Evolutionary conservation across 306 rosid species (phyloP).

Genomic region (Pyrus pyrifolia): DNA sequence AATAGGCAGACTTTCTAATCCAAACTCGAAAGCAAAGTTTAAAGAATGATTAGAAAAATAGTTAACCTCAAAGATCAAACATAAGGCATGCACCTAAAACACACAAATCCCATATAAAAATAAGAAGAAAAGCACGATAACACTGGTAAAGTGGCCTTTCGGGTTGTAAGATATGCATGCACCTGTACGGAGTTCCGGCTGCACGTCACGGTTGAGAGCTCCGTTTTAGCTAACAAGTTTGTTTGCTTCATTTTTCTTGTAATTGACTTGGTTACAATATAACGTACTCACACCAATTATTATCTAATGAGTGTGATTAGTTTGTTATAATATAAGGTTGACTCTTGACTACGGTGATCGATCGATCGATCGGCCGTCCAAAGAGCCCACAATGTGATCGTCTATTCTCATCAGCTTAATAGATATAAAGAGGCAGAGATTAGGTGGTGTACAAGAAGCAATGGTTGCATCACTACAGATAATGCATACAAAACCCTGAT

Average conservation of each 20-base stretch:
- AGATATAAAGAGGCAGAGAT: conserved; percentile 19
- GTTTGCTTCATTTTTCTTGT: neutral
- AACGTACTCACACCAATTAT: neutral
- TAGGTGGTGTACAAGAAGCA: conserved; percentile 29
- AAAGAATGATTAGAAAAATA: neutral
- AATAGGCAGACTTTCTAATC: neutral
- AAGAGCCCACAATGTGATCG: conserved; percentile 23
- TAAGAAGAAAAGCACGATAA: neutral
- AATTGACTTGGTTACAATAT: conserved; percentile 11
- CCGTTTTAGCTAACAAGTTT: conserved; percentile 34
- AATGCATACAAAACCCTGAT: conserved; percentile 31
- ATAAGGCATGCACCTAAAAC: conserved; percentile 5
- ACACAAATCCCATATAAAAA: neutral
- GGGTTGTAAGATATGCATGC: conserved; percentile 16
- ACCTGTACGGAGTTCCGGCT: conserved; percentile 18
- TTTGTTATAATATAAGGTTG: conserved; percentile 15
- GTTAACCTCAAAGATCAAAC: neutral
- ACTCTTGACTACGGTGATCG: neutral
- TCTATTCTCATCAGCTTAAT: conserved; percentile 1
- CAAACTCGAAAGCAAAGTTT: neutral
- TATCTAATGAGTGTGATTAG: neutral
- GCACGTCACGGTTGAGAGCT: conserved; percentile 37
- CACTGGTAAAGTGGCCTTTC: neutral
- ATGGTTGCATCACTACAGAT: conserved; percentile 23
- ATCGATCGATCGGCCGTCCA: conserved; percentile 28